Base-by-base conservation (phyloP, 257 asterid genomes). In the Prunella vulgaris region DNA sequence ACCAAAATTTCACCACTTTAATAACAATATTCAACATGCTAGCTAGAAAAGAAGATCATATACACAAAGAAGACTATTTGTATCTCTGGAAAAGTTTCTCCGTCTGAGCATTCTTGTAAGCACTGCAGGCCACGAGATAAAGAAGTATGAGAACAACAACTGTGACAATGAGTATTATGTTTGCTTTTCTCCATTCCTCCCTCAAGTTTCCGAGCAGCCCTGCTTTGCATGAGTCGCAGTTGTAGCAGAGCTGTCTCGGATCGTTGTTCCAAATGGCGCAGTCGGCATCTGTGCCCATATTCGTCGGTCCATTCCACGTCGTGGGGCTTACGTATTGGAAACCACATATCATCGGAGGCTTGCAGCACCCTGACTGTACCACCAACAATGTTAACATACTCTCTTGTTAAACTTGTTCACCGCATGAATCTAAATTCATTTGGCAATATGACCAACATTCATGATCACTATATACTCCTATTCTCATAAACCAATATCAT, bases 321-420 rank as follows among this genome's bases (percentile, higher is more conserved):
- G 73, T 80, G 6, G 97, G 92, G 74, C 72, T 80, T 38, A 86
- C 73, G 37, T 77, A 89, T 63, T 92, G 93, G 79, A 58, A 84
- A 15, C 93, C 96, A 52, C 97, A 92, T 21, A 79, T 32, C 49
- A 84, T 80, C 17, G 97, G 93, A 17, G 97, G 97, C 78, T 92
- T 92, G 68, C 97, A 92, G 72, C 97, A 92, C 14, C 97, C 97
- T 0, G 97, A 85, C 97, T 92, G 83, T 74, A 21, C 35, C n/a
- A 30, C 7, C 42, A 64, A 6, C 17, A 32, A 28, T 9, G 9
- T 4, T 32, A 5, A 32, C 7, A n/a, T n/a, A n/a, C n/a, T n/a
- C n/a, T n/a, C n/a, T n/a, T n/a, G n/a, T n/a, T n/a, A 4, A 32
- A 32, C 9, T 32, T 32, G 37, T 32, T 32, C 9, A 32, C 37